Evolutionary conservation across 176 grass and related monocot genomes (phyloP), one percentile per base, ranked within the genome.

Genomic region (Paspalum notatum): DNA sequence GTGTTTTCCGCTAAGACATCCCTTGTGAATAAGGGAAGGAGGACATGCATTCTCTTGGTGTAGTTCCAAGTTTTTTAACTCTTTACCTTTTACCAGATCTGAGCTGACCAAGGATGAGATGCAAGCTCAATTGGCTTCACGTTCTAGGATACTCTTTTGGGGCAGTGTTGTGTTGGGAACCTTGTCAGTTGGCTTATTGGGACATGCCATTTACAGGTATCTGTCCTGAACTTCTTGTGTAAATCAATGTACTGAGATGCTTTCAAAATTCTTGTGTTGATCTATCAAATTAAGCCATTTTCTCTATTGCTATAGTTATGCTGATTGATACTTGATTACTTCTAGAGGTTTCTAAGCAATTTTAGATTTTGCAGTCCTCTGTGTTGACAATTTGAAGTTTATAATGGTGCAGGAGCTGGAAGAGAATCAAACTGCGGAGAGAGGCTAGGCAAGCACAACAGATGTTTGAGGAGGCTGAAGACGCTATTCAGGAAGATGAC

Each of bases 51-150:
- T 79, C 21, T 80, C 32, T 75, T 6, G 9, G 15, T 86, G 32
- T n/a, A 63, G 67, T 77, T 77, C 16, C 6, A 45, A 40, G 27
- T 27, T 85, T 85, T 72, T 38, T 87, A 67, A 88, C 16, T 1
- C 52, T 84, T 85, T 77, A 41, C 58, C 40, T 43, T 80, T 78
- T 21, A 17, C 78, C 79, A 99, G 96, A 87, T 91, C 96, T 82
- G 90, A 95, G 44, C 79, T 91, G 80, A 93, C 92, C 79, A 95
- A 92, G 86, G 86, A 89, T 82, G 92, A 90, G 68, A 95, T 98
- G 71, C 82, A 93, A 74, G 74, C 66, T 42, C 84, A 98, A 64
- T 84, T 98, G 84, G 70, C 79, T 82, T 74, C 71, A 12, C 81
- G 45, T 27, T 74, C 88, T 26, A 82, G 49, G 62, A 73, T 77